Evolutionary conservation across 1,284 basidiomycete genomes (phyloP), one percentile per base, ranked within the genome.

Genomic region (Boletus coffeatus): DNA sequence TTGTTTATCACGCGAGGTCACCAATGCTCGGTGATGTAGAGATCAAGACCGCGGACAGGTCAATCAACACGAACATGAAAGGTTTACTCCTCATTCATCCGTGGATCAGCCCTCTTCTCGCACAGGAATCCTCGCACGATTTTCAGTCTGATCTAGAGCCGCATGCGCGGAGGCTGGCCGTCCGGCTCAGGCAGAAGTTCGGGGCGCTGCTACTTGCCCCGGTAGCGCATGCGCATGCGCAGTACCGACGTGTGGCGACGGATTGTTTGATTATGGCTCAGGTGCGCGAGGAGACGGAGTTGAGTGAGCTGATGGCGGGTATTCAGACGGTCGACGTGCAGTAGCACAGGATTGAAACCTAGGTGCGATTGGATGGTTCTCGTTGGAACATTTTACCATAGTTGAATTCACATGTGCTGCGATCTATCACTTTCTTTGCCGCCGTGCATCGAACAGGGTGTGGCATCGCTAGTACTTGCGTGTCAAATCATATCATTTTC

Each of bases 311-410:
- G 48, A 50, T 50, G 48, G 48, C 3, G 48, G 48, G 29, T 18
- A 46, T 66, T 7, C 61, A 43, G n/a, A 63, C 37, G 14, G 50
- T 68, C 32, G 57, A 66, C 2, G 36, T 68, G 13, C 56, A 62
- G 9, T 64, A 64, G 29, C 18, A 1, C 4, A 2, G 5, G 25
- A 53, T 50, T 48, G 46, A 6, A 50, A 25, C 21, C 48, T 50
- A 25, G 11, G 3, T 3, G 25, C 6, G 46, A 6, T 3, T 6
- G 18, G 11, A 46, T 6, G n/a, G 18, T 48, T 48, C 18, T 11
- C 18, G 14, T 16, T 48, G 6, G 18, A 18, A 6, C 46, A 48
- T 11, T 25, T 46, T 46, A 43, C n/a, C n/a, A n/a, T n/a, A 18
- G 37, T 14, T 39, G 6, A 39, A 3, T 39, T 14, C 37, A 39